A percentile compares a stretch with the other conserved stretches of the same genome.
These are phyloP conservation scores for Cyclotella baltica DNA, from an alignment of 108 stramenopile species.

Conservation along the genomic window DNA sequence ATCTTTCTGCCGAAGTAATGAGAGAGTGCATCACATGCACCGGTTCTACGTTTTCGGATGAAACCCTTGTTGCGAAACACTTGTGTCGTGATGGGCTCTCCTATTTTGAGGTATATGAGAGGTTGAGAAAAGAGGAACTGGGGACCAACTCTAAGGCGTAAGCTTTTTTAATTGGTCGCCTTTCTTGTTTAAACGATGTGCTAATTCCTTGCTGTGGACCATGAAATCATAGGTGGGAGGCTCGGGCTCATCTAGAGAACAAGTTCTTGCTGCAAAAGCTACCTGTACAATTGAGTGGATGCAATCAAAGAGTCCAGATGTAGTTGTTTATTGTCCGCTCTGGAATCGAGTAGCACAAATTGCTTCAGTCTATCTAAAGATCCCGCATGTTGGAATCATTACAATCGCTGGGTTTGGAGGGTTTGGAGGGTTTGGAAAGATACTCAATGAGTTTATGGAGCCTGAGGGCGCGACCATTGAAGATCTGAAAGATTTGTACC, in stretches of 20 bases:
- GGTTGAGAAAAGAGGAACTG: neutral
- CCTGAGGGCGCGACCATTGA: constrained; percentile 21
- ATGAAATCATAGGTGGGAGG: no score
- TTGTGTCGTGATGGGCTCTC: neutral
- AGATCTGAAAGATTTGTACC: constrained; percentile 7
- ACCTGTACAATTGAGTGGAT: constrained; percentile 27
- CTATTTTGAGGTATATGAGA: neutral
- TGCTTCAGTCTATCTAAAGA: constrained; percentile 5
- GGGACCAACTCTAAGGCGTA: neutral
- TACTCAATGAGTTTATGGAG: constrained; percentile 3
- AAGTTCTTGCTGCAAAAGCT: constrained; percentile 22
- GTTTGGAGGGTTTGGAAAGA: constrained; percentile 23
- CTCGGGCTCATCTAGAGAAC: constrained; percentile 30
- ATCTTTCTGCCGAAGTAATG: neutral
- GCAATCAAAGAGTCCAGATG: neutral
- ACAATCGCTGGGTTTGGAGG: constrained; percentile 15
- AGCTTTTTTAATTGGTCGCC: no score
- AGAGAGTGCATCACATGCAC: neutral
- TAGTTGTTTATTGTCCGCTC: constrained; percentile 30
- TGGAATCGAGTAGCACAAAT: constrained; percentile 29
- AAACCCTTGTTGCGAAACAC: neutral
- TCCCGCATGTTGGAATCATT: constrained; percentile 29
- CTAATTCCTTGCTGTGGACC: no score
- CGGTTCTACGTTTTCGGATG: neutral
- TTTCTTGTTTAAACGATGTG: no score